Percentiles rank a stretch among this genome's conserved stretches.
Conservation (phyloP, 1,284 basidiomycete species). For the Marasmius sp. region DNA sequence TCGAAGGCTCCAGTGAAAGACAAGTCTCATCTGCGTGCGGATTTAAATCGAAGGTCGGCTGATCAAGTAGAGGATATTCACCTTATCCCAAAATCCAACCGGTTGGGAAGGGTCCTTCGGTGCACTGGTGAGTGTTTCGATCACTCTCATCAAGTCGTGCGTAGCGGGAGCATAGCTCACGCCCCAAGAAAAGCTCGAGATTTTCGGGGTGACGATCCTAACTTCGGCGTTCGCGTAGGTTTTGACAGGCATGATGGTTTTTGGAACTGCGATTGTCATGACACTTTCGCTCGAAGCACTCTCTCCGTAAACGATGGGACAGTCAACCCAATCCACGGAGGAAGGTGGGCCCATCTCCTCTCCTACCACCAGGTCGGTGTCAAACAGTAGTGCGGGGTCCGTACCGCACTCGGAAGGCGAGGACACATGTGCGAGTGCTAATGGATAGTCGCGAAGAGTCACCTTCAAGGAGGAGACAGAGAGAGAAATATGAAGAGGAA, state of each 20-base stretch:
- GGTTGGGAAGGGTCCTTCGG: conserved; percentile 86
- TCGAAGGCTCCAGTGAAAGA: conserved; percentile 83
- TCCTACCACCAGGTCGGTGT: conserved; percentile 83
- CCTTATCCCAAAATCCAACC: conserved; percentile 95
- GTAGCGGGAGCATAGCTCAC: conserved; percentile 87
- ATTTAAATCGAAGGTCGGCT: conserved; percentile 2
- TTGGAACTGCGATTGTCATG: conserved; percentile 75
- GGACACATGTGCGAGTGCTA: conserved; percentile 68
- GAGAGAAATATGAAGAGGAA: conserved; percentile 83
- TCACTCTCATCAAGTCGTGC: conserved; percentile 82
- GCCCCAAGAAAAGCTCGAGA: conserved; percentile 87
- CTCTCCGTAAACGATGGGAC: conserved; percentile 57
- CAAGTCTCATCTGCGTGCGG: conserved; percentile 65
- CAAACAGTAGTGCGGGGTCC: conserved; percentile 60
- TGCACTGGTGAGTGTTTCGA: conserved; percentile 82
- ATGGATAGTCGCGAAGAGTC: conserved; percentile 80
- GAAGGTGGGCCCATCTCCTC: conserved; percentile 82
- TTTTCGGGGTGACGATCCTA: conserved; percentile 60
- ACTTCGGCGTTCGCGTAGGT: conserved; percentile 83
- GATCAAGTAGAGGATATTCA: conserved; percentile 21
- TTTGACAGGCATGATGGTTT: conserved; percentile 95
- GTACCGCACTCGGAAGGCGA: conserved; percentile 32
- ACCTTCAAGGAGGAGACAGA: conserved; percentile 63
- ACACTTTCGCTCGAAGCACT: conserved; percentile 54
- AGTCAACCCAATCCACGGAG: conserved; percentile 75